Evolutionary conservation across 2,329 filamentous ascomycete species (phyloP).

Genomic region (Penicillium sp.): DNA sequence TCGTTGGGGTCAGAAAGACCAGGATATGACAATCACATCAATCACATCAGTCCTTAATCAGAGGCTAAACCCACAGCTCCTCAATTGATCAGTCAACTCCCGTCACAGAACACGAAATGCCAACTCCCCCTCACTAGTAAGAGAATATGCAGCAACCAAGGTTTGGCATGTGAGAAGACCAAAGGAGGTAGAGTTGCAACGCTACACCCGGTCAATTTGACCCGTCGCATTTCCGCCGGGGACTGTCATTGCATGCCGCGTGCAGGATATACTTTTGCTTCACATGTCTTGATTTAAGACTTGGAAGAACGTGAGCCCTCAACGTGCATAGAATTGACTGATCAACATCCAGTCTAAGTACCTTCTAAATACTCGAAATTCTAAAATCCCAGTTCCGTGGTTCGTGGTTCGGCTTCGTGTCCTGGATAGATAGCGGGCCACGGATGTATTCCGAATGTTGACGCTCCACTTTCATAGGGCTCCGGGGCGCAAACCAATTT

Average conservation of each 20-base stretch:
- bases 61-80: not conserved
- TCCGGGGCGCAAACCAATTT: not conserved
- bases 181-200: not conserved
- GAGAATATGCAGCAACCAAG: not conserved
- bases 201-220: not conserved
- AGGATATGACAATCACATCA: not conserved
- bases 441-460: not conserved
- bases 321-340: not conserved
- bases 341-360: not conserved
- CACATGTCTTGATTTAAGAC: not conserved
- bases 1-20: not conserved
- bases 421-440: not conserved
- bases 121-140: not conserved
- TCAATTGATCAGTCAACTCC: not conserved
- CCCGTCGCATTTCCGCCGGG: constrained; percentile 1
- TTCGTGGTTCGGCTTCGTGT: not conserved
- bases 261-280: not conserved
- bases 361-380: not conserved
- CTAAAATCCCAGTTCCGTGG: not conserved
- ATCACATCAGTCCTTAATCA: not conserved
- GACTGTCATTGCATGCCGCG: not conserved
- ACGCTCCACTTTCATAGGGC: not conserved
- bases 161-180: not conserved
- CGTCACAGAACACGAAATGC: not conserved
- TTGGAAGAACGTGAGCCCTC: not conserved